A percentile compares a stretch with the other conserved stretches of the same genome.
phyloP scores from a whole-genome alignment of 2,329 filamentous ascomycete genomes.

The Clarireedia paspali region DNA sequence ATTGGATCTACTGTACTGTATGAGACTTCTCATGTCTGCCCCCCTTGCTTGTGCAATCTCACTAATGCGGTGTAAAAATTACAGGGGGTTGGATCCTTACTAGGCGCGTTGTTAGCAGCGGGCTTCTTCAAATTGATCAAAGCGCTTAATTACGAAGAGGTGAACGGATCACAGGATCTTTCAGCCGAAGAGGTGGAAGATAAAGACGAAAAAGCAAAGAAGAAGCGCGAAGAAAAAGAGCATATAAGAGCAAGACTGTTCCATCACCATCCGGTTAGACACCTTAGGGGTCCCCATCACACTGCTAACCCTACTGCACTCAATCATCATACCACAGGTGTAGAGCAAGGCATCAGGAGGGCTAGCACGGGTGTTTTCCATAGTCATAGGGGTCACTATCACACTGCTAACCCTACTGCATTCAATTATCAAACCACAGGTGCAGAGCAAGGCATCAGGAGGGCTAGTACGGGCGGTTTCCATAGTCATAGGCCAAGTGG shows the following conservation, averaged over 20 bases:
- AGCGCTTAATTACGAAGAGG: constrained; percentile 43
- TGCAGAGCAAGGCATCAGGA: background rate
- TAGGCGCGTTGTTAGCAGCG: constrained; percentile 41
- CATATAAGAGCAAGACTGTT: background rate
- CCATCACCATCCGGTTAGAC: background rate
- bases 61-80: background rate
- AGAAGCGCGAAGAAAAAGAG: background rate
- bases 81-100: constrained; percentile 39
- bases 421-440: background rate
- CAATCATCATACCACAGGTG: background rate
- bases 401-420: too few relatives aligned
- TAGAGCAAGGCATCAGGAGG: too few relatives aligned
- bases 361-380: too few relatives aligned
- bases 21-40: background rate
- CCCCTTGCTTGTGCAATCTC: background rate
- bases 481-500: background rate
- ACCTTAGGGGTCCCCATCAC: too few relatives aligned
- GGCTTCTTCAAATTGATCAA: constrained; percentile 43
- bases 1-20: constrained; percentile 41
- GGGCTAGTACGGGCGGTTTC: background rate
- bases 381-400: too few relatives aligned
- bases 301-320: too few relatives aligned
- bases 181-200: background rate
- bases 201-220: background rate
- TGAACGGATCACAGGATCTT: constrained; percentile 24